These are phyloP conservation scores for Symmetrospora coprosmae DNA, from an alignment of 768 basidiomycete species.

Conservation along the genomic window DNA sequence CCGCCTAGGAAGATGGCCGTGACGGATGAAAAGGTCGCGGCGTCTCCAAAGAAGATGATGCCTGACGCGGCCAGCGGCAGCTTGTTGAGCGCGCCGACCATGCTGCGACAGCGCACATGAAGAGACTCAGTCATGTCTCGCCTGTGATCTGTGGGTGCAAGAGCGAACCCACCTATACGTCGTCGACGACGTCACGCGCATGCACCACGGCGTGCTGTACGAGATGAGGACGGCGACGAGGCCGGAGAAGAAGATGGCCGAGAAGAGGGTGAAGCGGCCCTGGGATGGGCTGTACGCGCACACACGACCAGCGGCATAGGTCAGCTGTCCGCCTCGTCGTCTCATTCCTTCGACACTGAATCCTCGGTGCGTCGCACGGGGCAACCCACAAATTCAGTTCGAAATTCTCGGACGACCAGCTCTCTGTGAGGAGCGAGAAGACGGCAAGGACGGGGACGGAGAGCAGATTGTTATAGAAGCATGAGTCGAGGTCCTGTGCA, in stretches of 20 bases:
- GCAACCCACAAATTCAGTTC: constrained; percentile 73
- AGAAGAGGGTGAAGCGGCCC: constrained; percentile 61
- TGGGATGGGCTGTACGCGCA: constrained; percentile 54
- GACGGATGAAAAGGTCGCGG: constrained; percentile 72
- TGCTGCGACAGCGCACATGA: constrained; percentile 42
- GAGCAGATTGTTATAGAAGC: constrained; percentile 95
- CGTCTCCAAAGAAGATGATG: constrained; percentile 90
- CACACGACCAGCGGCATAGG: no score
- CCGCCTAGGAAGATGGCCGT: constrained; percentile 78
- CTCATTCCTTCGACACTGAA: no score
- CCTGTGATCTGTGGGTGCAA: background rate
- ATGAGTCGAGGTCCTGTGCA: constrained; percentile 77
- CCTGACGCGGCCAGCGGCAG: constrained; percentile 97
- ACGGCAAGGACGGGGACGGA: constrained; percentile 78
- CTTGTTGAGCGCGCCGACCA: constrained; percentile 96
- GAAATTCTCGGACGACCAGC: constrained; percentile 72
- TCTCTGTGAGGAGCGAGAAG: constrained; percentile 70
- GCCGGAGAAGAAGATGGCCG: constrained; percentile 89
- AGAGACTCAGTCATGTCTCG: background rate
- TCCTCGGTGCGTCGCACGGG: no score
- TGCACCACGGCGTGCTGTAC: constrained; percentile 96
- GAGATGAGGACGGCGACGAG: constrained; percentile 94
- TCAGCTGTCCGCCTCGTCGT: no score
- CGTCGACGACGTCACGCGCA: constrained; percentile 86
- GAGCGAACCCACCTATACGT: constrained; percentile 75